Percentiles rank a stretch among this genome's conserved stretches.
These are phyloP conservation scores for Aspergillus sp. DNA, from an alignment of 2,329 filamentous ascomycete genomes.

Conservation along the genomic window DNA sequence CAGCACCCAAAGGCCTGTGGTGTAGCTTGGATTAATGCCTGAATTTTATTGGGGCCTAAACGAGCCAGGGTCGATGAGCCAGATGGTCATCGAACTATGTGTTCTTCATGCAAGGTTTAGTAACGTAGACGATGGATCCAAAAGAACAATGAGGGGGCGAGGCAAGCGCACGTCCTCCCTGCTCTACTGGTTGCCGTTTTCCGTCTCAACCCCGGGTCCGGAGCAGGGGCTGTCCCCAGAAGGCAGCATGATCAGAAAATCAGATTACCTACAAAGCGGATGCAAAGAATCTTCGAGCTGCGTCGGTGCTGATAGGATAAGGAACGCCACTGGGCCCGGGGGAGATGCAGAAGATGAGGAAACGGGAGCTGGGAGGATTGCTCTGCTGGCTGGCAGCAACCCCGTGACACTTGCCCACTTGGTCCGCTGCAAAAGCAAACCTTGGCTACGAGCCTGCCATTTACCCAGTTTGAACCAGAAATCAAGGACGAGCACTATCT, in stretches of 20 bases:
- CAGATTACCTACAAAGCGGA: neutral
- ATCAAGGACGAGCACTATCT: neutral
- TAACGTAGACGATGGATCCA: constrained; percentile 12
- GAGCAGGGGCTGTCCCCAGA: neutral
- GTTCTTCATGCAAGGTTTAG: constrained; percentile 15
- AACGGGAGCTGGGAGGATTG: neutral
- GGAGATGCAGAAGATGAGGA: constrained; percentile 9
- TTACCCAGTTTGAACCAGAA: neutral
- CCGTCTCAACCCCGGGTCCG: neutral
- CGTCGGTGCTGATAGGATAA: constrained; percentile 5
- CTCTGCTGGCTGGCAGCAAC: constrained; percentile 6
- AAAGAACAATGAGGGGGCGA: constrained; percentile 1
- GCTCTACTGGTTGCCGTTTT: neutral
- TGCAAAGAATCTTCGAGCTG: neutral
- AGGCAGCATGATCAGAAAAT: constrained; percentile 1
- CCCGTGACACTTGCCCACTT: constrained; percentile 8
- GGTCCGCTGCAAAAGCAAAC: neutral
- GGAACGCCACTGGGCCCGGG: constrained; percentile 5
- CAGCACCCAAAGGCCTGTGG: neutral
- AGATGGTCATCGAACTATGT: neutral
- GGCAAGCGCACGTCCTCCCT: neutral
- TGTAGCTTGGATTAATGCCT: constrained; percentile 16
- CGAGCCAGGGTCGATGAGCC: constrained; percentile 4
- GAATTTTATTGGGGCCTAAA: constrained; percentile 10
- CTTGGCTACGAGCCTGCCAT: neutral